A percentile compares a stretch with the other conserved stretches of the same genome.
Evolutionary conservation across 1,284 basidiomycete genomes (phyloP).

Genomic region (Thecaphora thlaspeos): DNA sequence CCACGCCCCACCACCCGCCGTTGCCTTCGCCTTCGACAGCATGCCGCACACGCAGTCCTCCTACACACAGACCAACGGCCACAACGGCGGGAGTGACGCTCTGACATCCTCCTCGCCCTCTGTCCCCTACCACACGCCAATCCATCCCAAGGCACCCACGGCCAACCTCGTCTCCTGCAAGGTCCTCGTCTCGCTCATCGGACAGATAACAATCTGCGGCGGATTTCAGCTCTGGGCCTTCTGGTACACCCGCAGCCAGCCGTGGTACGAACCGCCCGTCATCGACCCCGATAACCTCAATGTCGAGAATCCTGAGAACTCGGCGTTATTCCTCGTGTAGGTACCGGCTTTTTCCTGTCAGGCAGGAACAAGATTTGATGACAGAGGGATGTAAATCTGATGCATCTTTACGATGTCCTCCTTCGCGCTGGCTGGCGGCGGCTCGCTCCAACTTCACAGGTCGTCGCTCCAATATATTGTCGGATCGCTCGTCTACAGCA

Average conservation of each 20-base stretch:
- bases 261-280: constrained; percentile 72
- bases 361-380: too few relatives aligned
- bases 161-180: constrained; percentile 95
- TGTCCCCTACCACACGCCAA: constrained; percentile 5
- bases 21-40: too few relatives aligned
- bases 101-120: not conserved
- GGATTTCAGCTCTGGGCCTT: constrained; percentile 83
- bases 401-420: too few relatives aligned
- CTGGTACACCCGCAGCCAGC: constrained; percentile 79
- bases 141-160: constrained; percentile 88
- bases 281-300: constrained; percentile 74
- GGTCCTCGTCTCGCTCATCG: constrained; percentile 88
- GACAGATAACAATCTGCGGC: constrained; percentile 85
- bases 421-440: too few relatives aligned
- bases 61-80: too few relatives aligned
- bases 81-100: too few relatives aligned
- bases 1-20: too few relatives aligned
- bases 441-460: too few relatives aligned
- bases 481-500: constrained; percentile 93
- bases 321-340: constrained; percentile 77
- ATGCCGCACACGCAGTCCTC: too few relatives aligned
- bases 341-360: too few relatives aligned
- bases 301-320: constrained; percentile 91
- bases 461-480: constrained; percentile 99
- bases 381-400: too few relatives aligned